phyloP scores from a whole-genome alignment of 2,329 filamentous ascomycete species.

The Colletotrichum salicis region DNA sequence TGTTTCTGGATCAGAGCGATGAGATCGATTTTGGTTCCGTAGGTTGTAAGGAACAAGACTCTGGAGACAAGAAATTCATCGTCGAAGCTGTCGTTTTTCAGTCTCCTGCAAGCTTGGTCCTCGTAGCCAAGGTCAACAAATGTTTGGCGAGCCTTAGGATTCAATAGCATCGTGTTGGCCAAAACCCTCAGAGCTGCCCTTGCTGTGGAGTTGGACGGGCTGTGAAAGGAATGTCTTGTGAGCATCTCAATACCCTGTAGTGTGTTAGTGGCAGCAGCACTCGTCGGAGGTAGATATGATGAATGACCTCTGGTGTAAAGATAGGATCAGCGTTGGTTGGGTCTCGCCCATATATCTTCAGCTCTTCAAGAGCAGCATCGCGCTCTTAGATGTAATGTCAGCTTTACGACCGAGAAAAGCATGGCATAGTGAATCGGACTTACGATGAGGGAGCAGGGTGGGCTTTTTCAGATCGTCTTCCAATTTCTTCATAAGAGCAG shows the following conservation, averaged over 20 bases:
- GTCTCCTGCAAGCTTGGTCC: conserved; percentile 73
- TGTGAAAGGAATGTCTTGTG: conserved; percentile 77
- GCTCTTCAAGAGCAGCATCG: conserved; percentile 69
- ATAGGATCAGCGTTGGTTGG: conserved; percentile 80
- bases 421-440: conserved; percentile 64
- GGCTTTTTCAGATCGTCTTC: conserved; percentile 69
- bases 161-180: conserved; percentile 84
- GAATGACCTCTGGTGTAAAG: conserved; percentile 78
- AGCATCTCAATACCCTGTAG: conserved; percentile 79
- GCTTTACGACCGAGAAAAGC: conserved; percentile 66
- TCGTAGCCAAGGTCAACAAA: conserved; percentile 78
- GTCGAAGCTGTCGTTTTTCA: conserved; percentile 80
- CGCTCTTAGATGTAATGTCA: conserved; percentile 62
- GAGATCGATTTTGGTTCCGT: conserved; percentile 77
- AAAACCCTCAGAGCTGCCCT: conserved; percentile 83
- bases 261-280: conserved; percentile 23
- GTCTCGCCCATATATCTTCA: conserved; percentile 84
- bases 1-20: conserved; percentile 72
- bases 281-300: conserved; percentile 37
- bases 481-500: conserved; percentile 70
- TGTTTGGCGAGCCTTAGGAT: conserved; percentile 73
- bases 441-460: conserved; percentile 56
- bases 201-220: conserved; percentile 69
- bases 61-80: conserved; percentile 88
- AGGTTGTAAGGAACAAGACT: conserved; percentile 83